Base-by-base conservation (phyloP, 2,329 filamentous ascomycete genomes). In the Stagonosporopsis rhizophila region DNA sequence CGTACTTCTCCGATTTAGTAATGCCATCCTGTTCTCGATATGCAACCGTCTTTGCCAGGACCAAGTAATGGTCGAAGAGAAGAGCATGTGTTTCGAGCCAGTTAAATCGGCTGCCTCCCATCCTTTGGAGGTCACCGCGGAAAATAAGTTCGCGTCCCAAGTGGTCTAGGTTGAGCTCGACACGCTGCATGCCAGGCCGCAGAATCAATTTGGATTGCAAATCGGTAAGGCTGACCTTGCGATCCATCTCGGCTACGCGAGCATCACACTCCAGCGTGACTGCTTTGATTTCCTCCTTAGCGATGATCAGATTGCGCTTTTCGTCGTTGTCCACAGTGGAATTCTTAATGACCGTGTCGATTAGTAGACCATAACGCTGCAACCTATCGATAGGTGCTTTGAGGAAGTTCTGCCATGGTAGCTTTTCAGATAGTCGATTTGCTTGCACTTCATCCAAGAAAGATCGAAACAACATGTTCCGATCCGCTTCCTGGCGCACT, bases 31-130 rank as follows among this genome's bases (percentile, higher is more conserved):
- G 85, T 68, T 92, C 92, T 41, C 87, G 81, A 11, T 84, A 81
- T 3, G 88, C 82, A 7, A 91, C 83, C 6, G 81, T 82, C 80
- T 99, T 99, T 35, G 95, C 90, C 40, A 99, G 80, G 30, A 99
- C 93, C 34, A 99, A 83, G 75, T 97, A 99, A 77, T 99, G 93
- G 69, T 99, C 96, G 71, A 99, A 98, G 0, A 99, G 83, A 41
- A 99, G 84, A 2, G 91, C 92, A 73, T 97, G 92, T 0, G 91
- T 96, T 69, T 99, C 95, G 7, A 98, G 87, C 89, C 94, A 96
- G 61, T 89, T 89, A 72, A 98, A 95, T 53, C 92, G 88, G 73
- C 91, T 96, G 39, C 89, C 91, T 52, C 94, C 92, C 80, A 92
- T 89, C 60, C 95, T 85, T 73, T 96, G 92, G 54, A 99, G 79